A percentile compares a stretch with the other conserved stretches of the same genome.
Conservation (phyloP, 2,329 filamentous ascomycete genomes). For the Ustilaginoidea virens region DNA sequence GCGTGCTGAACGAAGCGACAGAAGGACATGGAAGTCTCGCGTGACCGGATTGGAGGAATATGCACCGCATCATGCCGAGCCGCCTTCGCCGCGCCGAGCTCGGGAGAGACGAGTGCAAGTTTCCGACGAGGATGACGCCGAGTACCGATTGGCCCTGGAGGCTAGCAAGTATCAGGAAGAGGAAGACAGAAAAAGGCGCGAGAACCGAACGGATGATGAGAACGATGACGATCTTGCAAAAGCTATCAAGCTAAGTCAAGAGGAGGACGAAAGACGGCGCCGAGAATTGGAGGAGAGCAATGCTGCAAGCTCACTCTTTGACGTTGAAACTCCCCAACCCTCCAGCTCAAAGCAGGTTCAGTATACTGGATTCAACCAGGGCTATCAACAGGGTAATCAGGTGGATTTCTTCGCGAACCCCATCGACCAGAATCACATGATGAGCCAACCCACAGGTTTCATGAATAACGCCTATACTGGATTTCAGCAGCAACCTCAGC, state of each 20-base stretch:
- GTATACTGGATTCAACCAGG: slow-evolving; percentile 84
- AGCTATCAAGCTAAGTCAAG: slow-evolving; percentile 85
- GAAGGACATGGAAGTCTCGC: slow-evolving; percentile 91
- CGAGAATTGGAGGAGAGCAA: slow-evolving; percentile 79
- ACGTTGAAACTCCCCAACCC: slow-evolving; percentile 50
- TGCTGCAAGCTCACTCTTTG: slow-evolving; percentile 75
- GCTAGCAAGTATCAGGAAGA: slow-evolving; percentile 93
- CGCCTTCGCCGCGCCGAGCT: slow-evolving; percentile 26
- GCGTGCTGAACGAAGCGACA: slow-evolving; percentile 75
- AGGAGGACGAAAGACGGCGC: slow-evolving; percentile 81
- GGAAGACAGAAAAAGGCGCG: slow-evolving; percentile 65
- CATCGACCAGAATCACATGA: slow-evolving; percentile 58
- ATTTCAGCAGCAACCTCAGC: slow-evolving; percentile 29
- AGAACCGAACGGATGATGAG: slow-evolving; percentile 37
- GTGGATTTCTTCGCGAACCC: slow-evolving; percentile 98
- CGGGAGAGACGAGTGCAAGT: slow-evolving; percentile 31
- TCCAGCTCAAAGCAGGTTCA: slow-evolving; percentile 41
- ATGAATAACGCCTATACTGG: slow-evolving; percentile 41
- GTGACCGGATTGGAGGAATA: slow-evolving; percentile 87
- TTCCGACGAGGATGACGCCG: slow-evolving; percentile 71
- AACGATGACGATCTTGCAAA: slow-evolving; percentile 82
- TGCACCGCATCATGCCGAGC: slow-evolving; percentile 28
- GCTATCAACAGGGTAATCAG: slow-evolving; percentile 89
- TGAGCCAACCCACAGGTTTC: slow-evolving; percentile 68
- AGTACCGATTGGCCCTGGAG: slow-evolving; percentile 82